phyloP scores from a whole-genome alignment of 2,329 filamentous ascomycete genomes.

The Pseudogymnoascus sp. region DNA sequence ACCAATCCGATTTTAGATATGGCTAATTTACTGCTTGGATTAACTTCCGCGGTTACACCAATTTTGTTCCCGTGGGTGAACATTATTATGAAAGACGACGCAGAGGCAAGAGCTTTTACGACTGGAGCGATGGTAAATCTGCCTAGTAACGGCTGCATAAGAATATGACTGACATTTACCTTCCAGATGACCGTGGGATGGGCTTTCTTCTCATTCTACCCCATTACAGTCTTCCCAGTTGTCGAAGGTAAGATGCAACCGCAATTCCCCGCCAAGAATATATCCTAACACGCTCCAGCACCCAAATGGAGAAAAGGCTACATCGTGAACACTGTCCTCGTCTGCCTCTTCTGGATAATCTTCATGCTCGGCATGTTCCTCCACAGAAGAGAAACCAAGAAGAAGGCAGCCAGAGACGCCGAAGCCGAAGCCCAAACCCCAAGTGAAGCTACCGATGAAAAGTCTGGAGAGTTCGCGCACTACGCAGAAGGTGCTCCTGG shows the following conservation, averaged over 20 bases:
- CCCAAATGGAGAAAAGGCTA: constrained; percentile 27
- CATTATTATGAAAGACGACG: constrained; percentile 25
- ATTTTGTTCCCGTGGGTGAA: constrained; percentile 26
- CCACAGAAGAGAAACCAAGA: constrained; percentile 26
- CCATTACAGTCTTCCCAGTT: constrained; percentile 26
- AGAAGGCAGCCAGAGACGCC: constrained; percentile 15
- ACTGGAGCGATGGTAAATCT: constrained; percentile 27
- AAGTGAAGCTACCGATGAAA: background rate
- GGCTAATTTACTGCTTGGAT: constrained; percentile 21
- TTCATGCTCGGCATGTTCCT: constrained; percentile 29
- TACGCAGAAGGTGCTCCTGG: too few species aligned
- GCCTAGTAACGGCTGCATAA: background rate
- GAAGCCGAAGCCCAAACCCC: background rate
- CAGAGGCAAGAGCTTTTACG: constrained; percentile 27
- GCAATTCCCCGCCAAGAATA: background rate
- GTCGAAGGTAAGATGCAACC: constrained; percentile 17
- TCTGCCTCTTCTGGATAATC: constrained; percentile 25
- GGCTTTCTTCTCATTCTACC: constrained; percentile 26
- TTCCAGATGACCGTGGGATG: constrained; percentile 28
- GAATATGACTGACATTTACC: background rate
- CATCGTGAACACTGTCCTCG: constrained; percentile 22
- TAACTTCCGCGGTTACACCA: constrained; percentile 23
- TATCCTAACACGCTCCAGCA: constrained; percentile 11
- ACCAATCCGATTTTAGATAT: constrained; percentile 10
- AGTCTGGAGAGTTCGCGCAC: background rate